Conservation (phyloP, 106 monocot species). For the Platanthera zijinensis region DNA sequence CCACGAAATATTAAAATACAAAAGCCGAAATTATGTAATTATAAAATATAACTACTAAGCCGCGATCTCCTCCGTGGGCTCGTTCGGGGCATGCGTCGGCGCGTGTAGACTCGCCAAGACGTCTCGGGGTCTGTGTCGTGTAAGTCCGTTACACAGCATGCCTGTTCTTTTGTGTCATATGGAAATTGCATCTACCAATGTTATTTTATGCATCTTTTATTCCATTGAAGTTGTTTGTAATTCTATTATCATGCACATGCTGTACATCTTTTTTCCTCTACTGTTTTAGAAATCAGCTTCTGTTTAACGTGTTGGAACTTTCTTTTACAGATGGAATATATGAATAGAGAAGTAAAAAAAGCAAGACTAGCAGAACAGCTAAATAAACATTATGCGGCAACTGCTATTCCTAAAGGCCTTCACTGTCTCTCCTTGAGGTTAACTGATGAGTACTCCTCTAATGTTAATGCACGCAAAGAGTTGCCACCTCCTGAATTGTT, state of each 20-base stretch:
- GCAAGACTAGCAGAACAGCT: slow-evolving; percentile 74
- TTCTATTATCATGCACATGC: neutral
- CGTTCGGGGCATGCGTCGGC: too few relatives aligned
- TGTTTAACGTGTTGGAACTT: neutral
- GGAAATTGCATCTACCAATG: neutral
- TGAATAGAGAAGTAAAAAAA: slow-evolving; percentile 53
- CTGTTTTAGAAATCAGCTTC: neutral
- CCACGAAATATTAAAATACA: too few relatives aligned
- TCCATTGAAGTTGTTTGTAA: neutral
- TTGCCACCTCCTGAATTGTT: slow-evolving; percentile 56
- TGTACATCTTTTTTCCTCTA: neutral
- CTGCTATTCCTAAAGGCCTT: slow-evolving; percentile 65
- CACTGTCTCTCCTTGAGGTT: slow-evolving; percentile 76
- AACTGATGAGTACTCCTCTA: slow-evolving; percentile 73
- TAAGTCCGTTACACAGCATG: neutral
- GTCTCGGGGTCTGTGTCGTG: too few relatives aligned
- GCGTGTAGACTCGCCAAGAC: too few relatives aligned
- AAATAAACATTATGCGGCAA: slow-evolving; percentile 71
- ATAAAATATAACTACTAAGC: too few relatives aligned
- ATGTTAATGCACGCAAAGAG: slow-evolving; percentile 64
- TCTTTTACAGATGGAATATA: slow-evolving; percentile 54
- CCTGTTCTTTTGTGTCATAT: neutral
- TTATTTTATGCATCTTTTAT: neutral
- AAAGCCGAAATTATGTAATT: too few relatives aligned
- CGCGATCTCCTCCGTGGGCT: too few relatives aligned